phyloP scores from a whole-genome alignment of 2,329 filamentous ascomycete species.

The Aspergillus melleus region DNA sequence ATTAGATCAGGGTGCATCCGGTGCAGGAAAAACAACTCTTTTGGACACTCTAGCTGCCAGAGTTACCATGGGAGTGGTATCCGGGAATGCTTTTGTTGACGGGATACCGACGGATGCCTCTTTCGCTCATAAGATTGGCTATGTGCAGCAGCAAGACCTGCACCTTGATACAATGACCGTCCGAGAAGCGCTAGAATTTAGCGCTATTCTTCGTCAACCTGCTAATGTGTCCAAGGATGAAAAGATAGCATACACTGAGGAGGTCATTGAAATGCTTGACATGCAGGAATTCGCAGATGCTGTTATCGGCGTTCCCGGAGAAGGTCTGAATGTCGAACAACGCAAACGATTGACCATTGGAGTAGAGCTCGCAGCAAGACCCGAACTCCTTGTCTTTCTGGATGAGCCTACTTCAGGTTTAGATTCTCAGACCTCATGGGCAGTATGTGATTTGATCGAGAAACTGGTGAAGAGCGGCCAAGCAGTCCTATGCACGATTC shows the following conservation, averaged over 20 bases:
- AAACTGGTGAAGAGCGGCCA: slow-evolving; percentile 87
- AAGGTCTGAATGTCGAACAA: slow-evolving; percentile 69
- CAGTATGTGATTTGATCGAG: slow-evolving; percentile 82
- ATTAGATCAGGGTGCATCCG: slow-evolving; percentile 64
- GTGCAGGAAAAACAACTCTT: slow-evolving; percentile 92
- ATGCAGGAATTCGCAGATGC: slow-evolving; percentile 91
- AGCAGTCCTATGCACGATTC: slow-evolving; percentile 94
- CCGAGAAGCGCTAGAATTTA: slow-evolving; percentile 83
- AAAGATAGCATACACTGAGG: slow-evolving; percentile 83
- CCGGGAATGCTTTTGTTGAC: slow-evolving; percentile 80
- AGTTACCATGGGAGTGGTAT: slow-evolving; percentile 84
- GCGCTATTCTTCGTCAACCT: slow-evolving; percentile 80
- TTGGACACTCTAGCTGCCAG: slow-evolving; percentile 83
- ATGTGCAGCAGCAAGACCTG: slow-evolving; percentile 90
- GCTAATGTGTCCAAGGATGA: slow-evolving; percentile 68
- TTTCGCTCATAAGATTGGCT: slow-evolving; percentile 90
- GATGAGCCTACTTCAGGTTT: slow-evolving; percentile 95
- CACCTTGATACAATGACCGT: slow-evolving; percentile 83
- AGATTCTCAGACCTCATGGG: slow-evolving; percentile 91
- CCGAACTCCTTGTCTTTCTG: slow-evolving; percentile 83
- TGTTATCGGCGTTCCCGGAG: slow-evolving; percentile 86
- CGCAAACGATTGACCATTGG: slow-evolving; percentile 83
- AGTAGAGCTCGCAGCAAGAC: slow-evolving; percentile 90
- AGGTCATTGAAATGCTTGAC: slow-evolving; percentile 85
- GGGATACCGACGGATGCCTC: slow-evolving; percentile 71